Conservation (phyloP, 805 yeast genomes). For the Kodamaea hsintzibuensis region DNA sequence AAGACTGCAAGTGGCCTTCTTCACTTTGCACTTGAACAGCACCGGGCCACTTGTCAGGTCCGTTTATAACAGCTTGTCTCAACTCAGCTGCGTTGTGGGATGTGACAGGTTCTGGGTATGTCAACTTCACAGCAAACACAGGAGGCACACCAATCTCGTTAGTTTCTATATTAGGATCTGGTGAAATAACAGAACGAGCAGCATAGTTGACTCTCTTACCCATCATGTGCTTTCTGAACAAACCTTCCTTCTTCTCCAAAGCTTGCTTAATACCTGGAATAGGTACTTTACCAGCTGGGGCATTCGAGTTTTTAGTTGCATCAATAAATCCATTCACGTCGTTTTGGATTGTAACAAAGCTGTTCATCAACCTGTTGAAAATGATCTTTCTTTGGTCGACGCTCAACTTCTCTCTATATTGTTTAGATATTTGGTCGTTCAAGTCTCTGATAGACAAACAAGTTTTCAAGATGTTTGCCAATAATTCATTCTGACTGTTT, state of each 20-base stretch:
- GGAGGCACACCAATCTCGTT: constrained; percentile 99
- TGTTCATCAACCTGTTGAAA: constrained; percentile 90
- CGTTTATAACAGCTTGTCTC: constrained; percentile 93
- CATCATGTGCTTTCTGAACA: constrained; percentile 99
- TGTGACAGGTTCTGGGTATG: constrained; percentile 98
- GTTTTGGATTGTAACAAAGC: constrained; percentile 91
- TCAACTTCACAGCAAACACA: constrained; percentile 91
- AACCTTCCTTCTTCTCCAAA: constrained; percentile 96
- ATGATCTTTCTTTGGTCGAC: constrained; percentile 72
- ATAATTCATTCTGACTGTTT: constrained; percentile 86
- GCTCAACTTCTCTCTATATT: constrained; percentile 48
- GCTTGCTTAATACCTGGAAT: constrained; percentile 97
- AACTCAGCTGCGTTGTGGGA: constrained; percentile 85
- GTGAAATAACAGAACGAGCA: constrained; percentile 98
- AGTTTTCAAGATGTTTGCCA: constrained; percentile 78
- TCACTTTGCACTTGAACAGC: constrained; percentile 95
- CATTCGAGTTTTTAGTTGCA: constrained; percentile 81
- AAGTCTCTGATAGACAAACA: constrained; percentile 82
- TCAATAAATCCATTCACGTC: constrained; percentile 94
- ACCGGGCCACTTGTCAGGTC: constrained; percentile 99
- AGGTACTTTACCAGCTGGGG: constrained; percentile 66
- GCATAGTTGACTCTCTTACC: constrained; percentile 99
- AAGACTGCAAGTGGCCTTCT: constrained; percentile 80
- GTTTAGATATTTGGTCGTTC: constrained; percentile 74
- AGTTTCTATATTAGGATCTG: constrained; percentile 97